Evolutionary conservation across 2,329 filamentous ascomycete genomes (phyloP), one percentile per base, ranked within the genome.

Genomic region (Parascedosporium putredinis): DNA sequence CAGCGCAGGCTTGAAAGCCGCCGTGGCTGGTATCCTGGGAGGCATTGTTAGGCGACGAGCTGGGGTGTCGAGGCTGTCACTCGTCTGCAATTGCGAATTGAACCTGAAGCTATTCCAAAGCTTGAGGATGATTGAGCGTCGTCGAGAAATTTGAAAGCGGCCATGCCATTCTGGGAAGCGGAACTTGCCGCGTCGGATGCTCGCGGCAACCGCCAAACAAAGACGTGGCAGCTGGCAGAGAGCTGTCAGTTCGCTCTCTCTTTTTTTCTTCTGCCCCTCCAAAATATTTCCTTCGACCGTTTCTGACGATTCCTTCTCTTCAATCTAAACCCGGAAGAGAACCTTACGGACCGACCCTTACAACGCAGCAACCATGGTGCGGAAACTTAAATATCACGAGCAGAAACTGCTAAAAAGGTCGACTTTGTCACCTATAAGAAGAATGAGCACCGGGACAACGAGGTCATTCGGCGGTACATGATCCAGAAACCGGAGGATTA

Each of bases 301-400:
- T n/a, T n/a, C n/a, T n/a, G n/a, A n/a, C n/a, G n/a, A n/a, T n/a
- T n/a, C n/a, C n/a, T n/a, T n/a, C n/a, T n/a, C n/a, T n/a, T n/a
- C n/a, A n/a, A n/a, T n/a, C 31, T 22, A 10, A 27, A 31, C 25
- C 12, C 38, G 16, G 23, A 42, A 16, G 20, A 42, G 18, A 29
- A n/a, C 10, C 12, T 20, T 2, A 9, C 38, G 38, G 14, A 7
- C 6, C 38, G 38, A 42, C 23, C 23, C 20, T 6, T 10, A 20
- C 20, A 23, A 20, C 16, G 27, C 22, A 53, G 52, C 43, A 64
- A 76, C 57, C 22, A 97, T 97, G 93, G 88, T 95, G 58, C 85
- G 93, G 60, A 89, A 95, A 74, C 81, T 98, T 64, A 97, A 96
- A 71, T 81, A 95, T 70, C 91, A 96, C 70, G 93, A 98, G 81